Evolutionary conservation across 2,329 filamentous ascomycete species (phyloP).

Genomic region (Alternaria angustiovoidea): DNA sequence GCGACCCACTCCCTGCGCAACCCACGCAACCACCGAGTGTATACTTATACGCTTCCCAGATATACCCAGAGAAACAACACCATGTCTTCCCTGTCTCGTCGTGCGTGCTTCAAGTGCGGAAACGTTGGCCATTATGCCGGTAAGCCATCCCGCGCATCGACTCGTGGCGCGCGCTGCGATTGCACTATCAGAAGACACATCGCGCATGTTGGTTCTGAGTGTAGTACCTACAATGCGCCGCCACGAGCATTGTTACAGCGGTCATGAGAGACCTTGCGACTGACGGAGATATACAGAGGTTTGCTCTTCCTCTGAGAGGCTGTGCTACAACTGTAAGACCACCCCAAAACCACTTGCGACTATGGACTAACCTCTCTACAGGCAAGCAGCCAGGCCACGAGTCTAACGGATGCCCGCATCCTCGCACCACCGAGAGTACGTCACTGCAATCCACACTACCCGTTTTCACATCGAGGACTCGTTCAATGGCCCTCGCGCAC

Average conservation of each 20-base stretch:
- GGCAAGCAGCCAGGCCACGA: slow-evolving; percentile 94
- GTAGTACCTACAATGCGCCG: slow-evolving; percentile 30
- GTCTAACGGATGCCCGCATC: slow-evolving; percentile 95
- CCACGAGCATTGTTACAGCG: slow-evolving; percentile 18
- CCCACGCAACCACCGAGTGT: slow-evolving; percentile 14
- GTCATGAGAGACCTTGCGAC: slow-evolving; percentile 18
- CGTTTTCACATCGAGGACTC: background rate
- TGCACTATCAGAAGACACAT: slow-evolving; percentile 24
- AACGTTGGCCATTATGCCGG: slow-evolving; percentile 63
- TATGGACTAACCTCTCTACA: slow-evolving; percentile 41
- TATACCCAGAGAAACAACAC: slow-evolving; percentile 46
- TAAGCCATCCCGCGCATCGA: slow-evolving; percentile 38
- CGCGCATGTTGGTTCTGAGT: slow-evolving; percentile 19
- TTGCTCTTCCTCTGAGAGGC: slow-evolving; percentile 95
- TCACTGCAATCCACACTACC: slow-evolving; percentile 15
- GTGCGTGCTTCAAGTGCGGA: slow-evolving; percentile 64
- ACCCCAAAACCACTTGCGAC: slow-evolving; percentile 5
- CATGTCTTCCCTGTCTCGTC: slow-evolving; percentile 63
- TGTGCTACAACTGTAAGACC: slow-evolving; percentile 97
- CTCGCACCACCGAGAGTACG: slow-evolving; percentile 90
- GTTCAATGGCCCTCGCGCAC: background rate
- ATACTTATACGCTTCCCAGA: slow-evolving; percentile 37
- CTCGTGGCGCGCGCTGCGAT: slow-evolving; percentile 28
- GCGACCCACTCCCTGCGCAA: slow-evolving; percentile 24
- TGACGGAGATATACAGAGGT: slow-evolving; percentile 69